These are phyloP conservation scores for Monosporascus ibericus DNA, from an alignment of 2,329 filamentous ascomycete genomes.

Conservation along the genomic window DNA sequence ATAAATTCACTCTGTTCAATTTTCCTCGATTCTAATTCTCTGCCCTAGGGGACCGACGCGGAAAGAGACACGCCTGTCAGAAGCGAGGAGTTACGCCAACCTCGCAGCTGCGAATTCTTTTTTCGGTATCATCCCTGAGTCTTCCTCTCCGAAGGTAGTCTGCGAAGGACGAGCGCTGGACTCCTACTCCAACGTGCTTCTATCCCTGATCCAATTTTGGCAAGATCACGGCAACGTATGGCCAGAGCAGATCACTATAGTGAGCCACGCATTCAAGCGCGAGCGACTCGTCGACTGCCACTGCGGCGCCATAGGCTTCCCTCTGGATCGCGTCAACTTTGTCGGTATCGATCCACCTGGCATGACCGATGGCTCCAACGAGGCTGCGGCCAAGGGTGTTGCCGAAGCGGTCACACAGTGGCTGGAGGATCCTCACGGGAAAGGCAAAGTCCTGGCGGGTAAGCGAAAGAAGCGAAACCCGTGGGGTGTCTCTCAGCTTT, in stretches of 20 bases:
- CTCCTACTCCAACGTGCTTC: conserved; percentile 79
- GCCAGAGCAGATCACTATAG: conserved; percentile 53
- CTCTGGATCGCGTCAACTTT: conserved; percentile 39
- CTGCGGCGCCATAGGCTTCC: conserved; percentile 54
- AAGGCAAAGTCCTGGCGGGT: conserved; percentile 34
- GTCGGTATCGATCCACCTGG: conserved; percentile 60
- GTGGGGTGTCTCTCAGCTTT: conserved; percentile 37
- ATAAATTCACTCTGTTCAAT: not conserved
- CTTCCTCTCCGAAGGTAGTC: conserved; percentile 33
- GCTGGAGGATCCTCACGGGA: conserved; percentile 47
- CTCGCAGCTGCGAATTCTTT: conserved; percentile 41
- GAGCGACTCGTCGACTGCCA: conserved; percentile 58
- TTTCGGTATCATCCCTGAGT: conserved; percentile 32
- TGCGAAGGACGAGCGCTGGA: conserved; percentile 72
- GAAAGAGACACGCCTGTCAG: conserved; percentile 46
- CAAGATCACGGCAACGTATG: conserved; percentile 43
- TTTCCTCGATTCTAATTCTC: not conserved
- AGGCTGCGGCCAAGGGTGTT: conserved; percentile 36
- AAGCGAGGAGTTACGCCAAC: conserved; percentile 58
- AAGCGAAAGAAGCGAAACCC: conserved; percentile 47
- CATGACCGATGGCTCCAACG: conserved; percentile 31
- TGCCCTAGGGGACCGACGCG: conserved; percentile 56
- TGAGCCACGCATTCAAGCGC: conserved; percentile 66
- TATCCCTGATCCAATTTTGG: conserved; percentile 57
- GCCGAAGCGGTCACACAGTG: conserved; percentile 40